Base-by-base conservation (phyloP, 2,329 filamentous ascomycete species). In the Colletotrichum cereale region DNA sequence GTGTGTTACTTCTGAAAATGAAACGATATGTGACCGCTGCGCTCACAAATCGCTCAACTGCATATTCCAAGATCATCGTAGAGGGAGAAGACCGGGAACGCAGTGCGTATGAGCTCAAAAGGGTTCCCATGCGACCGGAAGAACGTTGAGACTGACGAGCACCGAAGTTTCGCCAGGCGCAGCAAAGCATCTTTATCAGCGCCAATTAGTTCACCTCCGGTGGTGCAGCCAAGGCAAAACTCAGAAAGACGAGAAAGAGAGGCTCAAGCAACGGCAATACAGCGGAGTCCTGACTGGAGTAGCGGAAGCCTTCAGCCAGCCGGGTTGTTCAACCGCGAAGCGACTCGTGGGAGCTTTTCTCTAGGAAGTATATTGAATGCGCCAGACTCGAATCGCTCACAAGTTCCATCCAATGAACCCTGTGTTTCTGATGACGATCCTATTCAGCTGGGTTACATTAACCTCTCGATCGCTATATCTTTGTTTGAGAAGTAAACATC, bases 71-170 rank as follows among this genome's bases (percentile, higher is more conserved):
- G 76, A 81, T 60, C 82, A 84, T 74, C 80, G 79, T 8, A 80
- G 82, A 29, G 82, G 82, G 12, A 78, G 82, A 16, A 83, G 82
- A 67, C 78, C 78, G 1, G 81, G 79, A 0, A 79, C 81, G 40
- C 79, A 76, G 80, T 82, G 71, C 64, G 72, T 61, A 36, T 14
- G 21, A 24, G 2, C 5, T 24, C 3, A 8, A 47, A 29, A 5
- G 11, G 7, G n/a, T 7, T 7, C 42, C 16, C 4, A 5, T 18
- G 24, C 24, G 21, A 8, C 8, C 14, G 6, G 21, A 8, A 24
- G 21, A 16, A 21, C 14, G 29, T 18, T 5, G 21, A 26, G 5
- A 26, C 34, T 62, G 40, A 62, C 29, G 7, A 14, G 26, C 18
- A 12, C 6, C 42, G 0, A 16, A 69, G 66, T 14, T 58, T 65